These are phyloP conservation scores for Thalassiosira pacifica DNA, from an alignment of 352 stramenopile species.

Conservation along the genomic window DNA sequence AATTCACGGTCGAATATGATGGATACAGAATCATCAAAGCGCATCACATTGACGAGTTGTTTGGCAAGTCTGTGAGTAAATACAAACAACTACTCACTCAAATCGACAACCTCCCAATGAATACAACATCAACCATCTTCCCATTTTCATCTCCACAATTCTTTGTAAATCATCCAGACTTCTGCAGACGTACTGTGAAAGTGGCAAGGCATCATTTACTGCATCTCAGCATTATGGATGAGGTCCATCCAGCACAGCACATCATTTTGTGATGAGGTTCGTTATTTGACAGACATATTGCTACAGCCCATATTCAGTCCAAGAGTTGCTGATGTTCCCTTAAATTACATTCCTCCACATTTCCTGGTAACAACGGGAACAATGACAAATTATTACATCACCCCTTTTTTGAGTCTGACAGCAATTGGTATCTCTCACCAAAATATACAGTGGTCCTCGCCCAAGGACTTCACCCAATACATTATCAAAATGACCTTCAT, in stretches of 20 bases:
- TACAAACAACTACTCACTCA: background rate
- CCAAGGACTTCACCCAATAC: background rate
- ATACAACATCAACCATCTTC: background rate
- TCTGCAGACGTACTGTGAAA: background rate
- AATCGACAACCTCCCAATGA: background rate
- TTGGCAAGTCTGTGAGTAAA: background rate
- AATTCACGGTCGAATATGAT: background rate
- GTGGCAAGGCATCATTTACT: background rate
- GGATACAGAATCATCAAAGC: background rate
- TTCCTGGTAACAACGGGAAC: background rate
- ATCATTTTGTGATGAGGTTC: background rate
- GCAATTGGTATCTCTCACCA: background rate
- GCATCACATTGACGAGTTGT: conserved; percentile 13
- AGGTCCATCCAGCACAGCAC: background rate
- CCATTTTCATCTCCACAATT: background rate
- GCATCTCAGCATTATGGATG: background rate
- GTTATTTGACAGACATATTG: background rate
- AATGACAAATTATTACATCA: background rate
- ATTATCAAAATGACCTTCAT: background rate
- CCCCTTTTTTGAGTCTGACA: too few species aligned
- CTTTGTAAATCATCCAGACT: background rate
- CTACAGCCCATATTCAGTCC: background rate
- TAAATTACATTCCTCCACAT: background rate
- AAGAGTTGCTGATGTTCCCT: background rate
- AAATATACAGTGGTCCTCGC: background rate